Evolutionary conservation across 352 stramenopile genomes (phyloP).

Genomic region (Globisporangium camurandrum): DNA sequence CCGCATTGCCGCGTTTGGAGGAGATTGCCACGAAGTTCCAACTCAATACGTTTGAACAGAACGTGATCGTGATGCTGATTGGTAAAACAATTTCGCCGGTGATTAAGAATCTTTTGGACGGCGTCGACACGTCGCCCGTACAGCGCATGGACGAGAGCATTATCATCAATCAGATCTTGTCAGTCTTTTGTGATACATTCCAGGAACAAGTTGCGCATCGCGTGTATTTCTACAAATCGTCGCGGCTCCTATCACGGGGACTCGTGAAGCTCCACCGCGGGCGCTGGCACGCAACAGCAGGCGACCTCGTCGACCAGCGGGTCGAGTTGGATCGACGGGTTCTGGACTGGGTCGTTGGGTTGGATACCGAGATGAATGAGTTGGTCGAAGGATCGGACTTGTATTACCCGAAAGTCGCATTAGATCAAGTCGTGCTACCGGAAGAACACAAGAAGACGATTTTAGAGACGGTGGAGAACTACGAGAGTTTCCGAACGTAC

Average conservation of each 20-base stretch:
- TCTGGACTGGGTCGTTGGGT: constrained; percentile 80
- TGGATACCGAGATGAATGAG: constrained; percentile 88
- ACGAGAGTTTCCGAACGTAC: constrained; percentile 73
- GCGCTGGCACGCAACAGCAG: constrained; percentile 75
- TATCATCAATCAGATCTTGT: constrained; percentile 86
- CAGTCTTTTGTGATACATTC: constrained; percentile 86
- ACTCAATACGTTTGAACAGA: constrained; percentile 83
- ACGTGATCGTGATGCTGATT: constrained; percentile 88
- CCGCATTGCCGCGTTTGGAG: constrained; percentile 61
- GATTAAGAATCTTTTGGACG: constrained; percentile 84
- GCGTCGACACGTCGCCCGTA: constrained; percentile 74
- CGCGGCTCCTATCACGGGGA: constrained; percentile 56
- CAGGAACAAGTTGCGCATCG: constrained; percentile 82
- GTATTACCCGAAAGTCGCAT: constrained; percentile 76
- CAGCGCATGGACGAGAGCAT: constrained; percentile 87
- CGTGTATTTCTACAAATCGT: constrained; percentile 88
- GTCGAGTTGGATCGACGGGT: constrained; percentile 81
- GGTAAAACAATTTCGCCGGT: constrained; percentile 86
- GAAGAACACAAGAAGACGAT: constrained; percentile 80
- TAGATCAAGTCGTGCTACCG: constrained; percentile 81
- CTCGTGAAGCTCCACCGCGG: constrained; percentile 78
- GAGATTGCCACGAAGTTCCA: constrained; percentile 73
- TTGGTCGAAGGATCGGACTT: constrained; percentile 84
- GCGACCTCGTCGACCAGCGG: constrained; percentile 82
- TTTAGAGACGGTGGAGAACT: constrained; percentile 74